phyloP scores from a whole-genome alignment of 1,284 basidiomycete species.

The Sutorius eximius region DNA sequence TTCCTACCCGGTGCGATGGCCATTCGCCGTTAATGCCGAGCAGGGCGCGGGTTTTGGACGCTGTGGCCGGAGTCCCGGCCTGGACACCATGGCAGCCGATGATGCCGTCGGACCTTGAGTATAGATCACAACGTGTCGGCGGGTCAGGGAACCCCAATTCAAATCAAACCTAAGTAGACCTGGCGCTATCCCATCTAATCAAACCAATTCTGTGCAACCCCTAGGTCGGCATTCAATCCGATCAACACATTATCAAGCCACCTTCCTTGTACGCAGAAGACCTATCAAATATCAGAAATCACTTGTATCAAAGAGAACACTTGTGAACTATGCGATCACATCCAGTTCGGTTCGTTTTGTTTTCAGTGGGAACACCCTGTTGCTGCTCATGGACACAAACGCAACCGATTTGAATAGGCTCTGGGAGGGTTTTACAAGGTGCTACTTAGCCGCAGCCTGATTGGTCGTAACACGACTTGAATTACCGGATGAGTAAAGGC shows the following conservation, averaged over 20 bases:
- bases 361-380: neutral
- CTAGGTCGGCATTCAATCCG: neutral
- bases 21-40: neutral
- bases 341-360: neutral
- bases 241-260: conserved; percentile 6
- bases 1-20: neutral
- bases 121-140: neutral
- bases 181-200: conserved; percentile 6
- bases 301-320: neutral
- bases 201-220: conserved; percentile 1
- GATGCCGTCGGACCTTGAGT: neutral
- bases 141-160: neutral
- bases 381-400: neutral
- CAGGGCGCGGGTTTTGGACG: neutral
- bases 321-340: neutral
- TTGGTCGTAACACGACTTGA: conserved; percentile 6
- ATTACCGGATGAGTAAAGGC: conserved; percentile 7
- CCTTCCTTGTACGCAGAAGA: neutral
- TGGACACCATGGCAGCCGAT: conserved; percentile 1
- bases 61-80: neutral
- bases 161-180: neutral
- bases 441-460: neutral
- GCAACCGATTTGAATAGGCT: conserved; percentile 5
- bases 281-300: neutral
- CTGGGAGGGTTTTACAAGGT: neutral